A percentile compares a stretch with the other conserved stretches of the same genome.
These are phyloP conservation scores for Gossypioides kirkii DNA, from an alignment of 345 rosid genomes.

Conservation along the genomic window DNA sequence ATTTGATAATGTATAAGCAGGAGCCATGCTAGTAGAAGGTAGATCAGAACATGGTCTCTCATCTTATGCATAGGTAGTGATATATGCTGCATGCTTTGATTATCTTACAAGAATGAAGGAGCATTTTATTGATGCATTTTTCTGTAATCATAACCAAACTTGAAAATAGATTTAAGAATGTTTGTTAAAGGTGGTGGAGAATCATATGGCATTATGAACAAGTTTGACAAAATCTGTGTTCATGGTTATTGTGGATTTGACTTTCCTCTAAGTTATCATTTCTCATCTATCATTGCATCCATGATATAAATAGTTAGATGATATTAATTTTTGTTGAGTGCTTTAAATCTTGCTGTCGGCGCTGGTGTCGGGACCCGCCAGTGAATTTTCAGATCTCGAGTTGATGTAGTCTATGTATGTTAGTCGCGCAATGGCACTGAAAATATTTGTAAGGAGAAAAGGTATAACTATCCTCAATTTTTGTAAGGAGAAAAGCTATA, in stretches of 20 bases:
- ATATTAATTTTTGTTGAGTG: slow-evolving; percentile 27
- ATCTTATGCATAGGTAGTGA: slow-evolving; percentile 22
- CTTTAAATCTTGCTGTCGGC: slow-evolving; percentile 25
- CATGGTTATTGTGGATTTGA: slow-evolving; percentile 43
- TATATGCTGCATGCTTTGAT: slow-evolving; percentile 22
- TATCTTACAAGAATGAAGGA: slow-evolving; percentile 19
- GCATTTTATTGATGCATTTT: slow-evolving; percentile 18
- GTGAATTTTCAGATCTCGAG: slow-evolving; percentile 10
- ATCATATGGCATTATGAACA: slow-evolving; percentile 39
- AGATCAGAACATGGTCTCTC: slow-evolving; percentile 27
- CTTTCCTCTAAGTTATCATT: slow-evolving; percentile 40
- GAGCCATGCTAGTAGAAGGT: slow-evolving; percentile 34
- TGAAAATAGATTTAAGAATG: slow-evolving; percentile 29
- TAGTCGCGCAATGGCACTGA: not conserved
- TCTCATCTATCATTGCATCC: slow-evolving; percentile 38
- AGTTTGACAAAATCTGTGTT: slow-evolving; percentile 22
- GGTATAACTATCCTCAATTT: too few species aligned
- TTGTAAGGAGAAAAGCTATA: too few species aligned
- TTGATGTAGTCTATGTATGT: not conserved
- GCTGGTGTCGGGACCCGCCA: slow-evolving; percentile 22
- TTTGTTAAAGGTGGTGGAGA: slow-evolving; percentile 34
- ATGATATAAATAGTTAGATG: slow-evolving; percentile 26
- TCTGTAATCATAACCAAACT: slow-evolving; percentile 35
- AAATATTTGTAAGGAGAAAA: too few species aligned
- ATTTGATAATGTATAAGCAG: slow-evolving; percentile 29